Conservation (phyloP, 306 rosid genomes). For the Pyrus communis region DNA sequence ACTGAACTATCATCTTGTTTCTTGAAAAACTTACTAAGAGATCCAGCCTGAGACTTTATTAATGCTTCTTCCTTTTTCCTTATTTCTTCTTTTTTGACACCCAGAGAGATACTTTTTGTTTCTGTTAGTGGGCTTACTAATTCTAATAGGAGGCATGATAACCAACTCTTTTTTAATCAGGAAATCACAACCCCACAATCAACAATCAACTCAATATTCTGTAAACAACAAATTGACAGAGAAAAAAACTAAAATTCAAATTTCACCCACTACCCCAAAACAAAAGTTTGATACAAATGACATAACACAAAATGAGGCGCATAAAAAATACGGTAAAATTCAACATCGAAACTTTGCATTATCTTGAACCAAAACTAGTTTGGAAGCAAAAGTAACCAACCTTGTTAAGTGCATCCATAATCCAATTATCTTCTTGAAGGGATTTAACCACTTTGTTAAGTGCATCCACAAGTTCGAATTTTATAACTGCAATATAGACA, state of each 20-base stretch:
- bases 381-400: conserved; percentile 15
- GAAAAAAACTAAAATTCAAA: no score
- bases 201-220: no score
- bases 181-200: no score
- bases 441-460: conserved; percentile 85
- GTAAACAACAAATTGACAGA: no score
- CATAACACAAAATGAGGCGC: background rate
- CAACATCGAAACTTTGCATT: background rate
- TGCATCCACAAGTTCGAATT: conserved; percentile 66
- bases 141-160: no score
- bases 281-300: background rate
- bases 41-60: no score
- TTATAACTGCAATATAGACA: conserved; percentile 43
- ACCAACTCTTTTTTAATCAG: no score
- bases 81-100: no score
- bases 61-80: background rate
- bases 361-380: conserved; percentile 4
- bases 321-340: background rate
- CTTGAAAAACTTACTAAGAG: no score
- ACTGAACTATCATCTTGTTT: no score
- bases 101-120: background rate
- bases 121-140: no score
- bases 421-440: conserved; percentile 81
- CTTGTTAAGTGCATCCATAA: conserved; percentile 78
- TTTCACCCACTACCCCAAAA: no score